Base-by-base conservation (phyloP, 1,284 basidiomycete species). In the Pseudozyma sp. region DNA sequence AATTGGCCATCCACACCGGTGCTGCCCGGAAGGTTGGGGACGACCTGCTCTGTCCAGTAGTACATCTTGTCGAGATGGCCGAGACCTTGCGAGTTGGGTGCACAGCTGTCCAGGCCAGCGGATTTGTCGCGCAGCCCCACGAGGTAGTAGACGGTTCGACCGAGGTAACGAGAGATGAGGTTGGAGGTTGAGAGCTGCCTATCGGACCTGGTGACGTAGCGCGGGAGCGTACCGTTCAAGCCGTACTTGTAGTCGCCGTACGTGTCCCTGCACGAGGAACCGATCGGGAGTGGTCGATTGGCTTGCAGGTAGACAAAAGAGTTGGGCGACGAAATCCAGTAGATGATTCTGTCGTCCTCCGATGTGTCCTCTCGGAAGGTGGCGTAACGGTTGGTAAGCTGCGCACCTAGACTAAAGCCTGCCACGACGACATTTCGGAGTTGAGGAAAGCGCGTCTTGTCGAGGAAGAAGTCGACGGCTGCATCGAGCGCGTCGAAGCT, bases 221-320 rank as follows among this genome's bases (percentile, higher is more conserved):
- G 16, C 0, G 81, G 81, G 16, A 82, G 53, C 0, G 56, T 68
- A 3, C 80, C 80, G n/a, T 73, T 62, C 6, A 83, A 52, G 10
- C 81, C 81, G 51, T 82, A 83, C 70, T 82, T 83, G 75, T 81
- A 83, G 24, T 80, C 50, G 43, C 71, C 48, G 54, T 68, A 82
- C 14, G 54, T 67, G 10, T 35, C 35, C 0, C 30, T 7, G 45
- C 80, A 83, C 0, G 49, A 14, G 4, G 40, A 14, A 1, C 56
- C 67, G 39, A 70, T 64, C 24, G 16, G 44, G 2, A 6, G 24
- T 0, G 79, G 79, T n/a, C 81, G 70, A 3, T 53, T 40, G 13
- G 46, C 54, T 34, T 67, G 66, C 17, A 83, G 47, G 43, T 83
- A 83, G 44, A 83, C 56, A 37, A 81, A 80, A 11, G 74, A 75